Evolutionary conservation across 345 rosid species (phyloP), one percentile per base, ranked within the genome.

Genomic region (Bruguiera sexangula): DNA sequence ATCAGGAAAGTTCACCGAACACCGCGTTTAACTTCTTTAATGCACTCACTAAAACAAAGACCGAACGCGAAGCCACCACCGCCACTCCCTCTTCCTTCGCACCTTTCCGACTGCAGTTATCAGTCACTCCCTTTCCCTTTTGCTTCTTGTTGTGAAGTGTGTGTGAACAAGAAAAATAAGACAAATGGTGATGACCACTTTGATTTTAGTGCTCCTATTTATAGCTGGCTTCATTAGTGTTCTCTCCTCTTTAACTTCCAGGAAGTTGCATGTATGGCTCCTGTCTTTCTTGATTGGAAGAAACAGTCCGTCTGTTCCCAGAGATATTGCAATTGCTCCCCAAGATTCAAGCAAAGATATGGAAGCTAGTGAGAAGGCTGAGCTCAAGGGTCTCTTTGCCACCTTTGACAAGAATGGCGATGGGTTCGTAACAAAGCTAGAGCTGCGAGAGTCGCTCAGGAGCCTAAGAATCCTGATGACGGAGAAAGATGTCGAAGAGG

Each of bases 371-470:
- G 27, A 67, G 21, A 72, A 71, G 46, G 69, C 57, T 3, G 73
- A 72, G 76, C 66, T 77, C 9, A 68, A 36, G 63, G 20, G 65
- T 11, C 70, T 77, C 8, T 77, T 77, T 39, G 76, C 73, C 29
- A 77, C 80, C 34, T 77, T 77, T n/a, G 80, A 77, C 62, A 72
- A 77, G 62, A 72, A 77, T 31, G 80, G 80, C 1, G 80, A 77
- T 31, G 80, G 80, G 31, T 77, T 72, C 36, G 64, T 77, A 36
- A 72, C 80, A 6, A 72, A 68, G 70, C 73, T 72, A 39, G 80
- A 77, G 30, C 57, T 77, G 20, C 72, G 48, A 60, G 73, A 72
- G 36, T 77, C 80, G 16, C 61, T 77, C 30, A 64, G 68, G 73
- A 77, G 72, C 73, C 68, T 77, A n/a, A 60, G 73, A n/a, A 72